phyloP scores from a whole-genome alignment of 768 basidiomycete species.

The Boletus reticulatus region DNA sequence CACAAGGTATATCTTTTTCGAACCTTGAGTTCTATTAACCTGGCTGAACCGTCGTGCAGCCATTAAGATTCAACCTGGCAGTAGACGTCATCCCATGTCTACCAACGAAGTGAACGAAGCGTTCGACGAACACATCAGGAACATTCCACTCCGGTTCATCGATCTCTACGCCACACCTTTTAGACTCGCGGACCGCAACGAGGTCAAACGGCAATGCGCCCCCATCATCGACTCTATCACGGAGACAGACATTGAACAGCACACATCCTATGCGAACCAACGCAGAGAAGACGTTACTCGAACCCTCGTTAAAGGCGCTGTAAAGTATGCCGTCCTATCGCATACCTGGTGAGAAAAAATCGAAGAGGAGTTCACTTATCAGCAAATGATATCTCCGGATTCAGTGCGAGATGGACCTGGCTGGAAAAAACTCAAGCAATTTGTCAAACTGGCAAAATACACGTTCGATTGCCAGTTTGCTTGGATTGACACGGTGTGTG shows the following conservation, averaged over 20 bases:
- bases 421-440: not conserved
- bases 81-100: not conserved
- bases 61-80: no score
- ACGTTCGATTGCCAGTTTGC: not conserved
- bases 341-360: not conserved
- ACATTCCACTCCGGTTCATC: not conserved
- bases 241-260: slow-evolving; percentile 4
- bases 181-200: not conserved
- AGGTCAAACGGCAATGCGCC: not conserved
- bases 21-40: no score
- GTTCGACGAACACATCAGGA: not conserved
- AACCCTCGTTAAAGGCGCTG: not conserved
- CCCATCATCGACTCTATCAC: not conserved
- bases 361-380: not conserved
- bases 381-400: not conserved
- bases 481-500: slow-evolving; percentile 1
- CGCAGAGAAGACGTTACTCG: not conserved
- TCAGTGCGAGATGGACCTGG: slow-evolving; percentile 2
- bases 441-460: not conserved
- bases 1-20: no score
- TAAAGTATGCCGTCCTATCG: slow-evolving; percentile 6
- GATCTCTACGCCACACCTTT: not conserved
- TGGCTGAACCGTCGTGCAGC: no score
- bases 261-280: slow-evolving; percentile 1
- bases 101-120: slow-evolving; percentile 4